Evolutionary conservation across 257 asterid genomes (phyloP).

Genomic region (Lavandula angustifolia): DNA sequence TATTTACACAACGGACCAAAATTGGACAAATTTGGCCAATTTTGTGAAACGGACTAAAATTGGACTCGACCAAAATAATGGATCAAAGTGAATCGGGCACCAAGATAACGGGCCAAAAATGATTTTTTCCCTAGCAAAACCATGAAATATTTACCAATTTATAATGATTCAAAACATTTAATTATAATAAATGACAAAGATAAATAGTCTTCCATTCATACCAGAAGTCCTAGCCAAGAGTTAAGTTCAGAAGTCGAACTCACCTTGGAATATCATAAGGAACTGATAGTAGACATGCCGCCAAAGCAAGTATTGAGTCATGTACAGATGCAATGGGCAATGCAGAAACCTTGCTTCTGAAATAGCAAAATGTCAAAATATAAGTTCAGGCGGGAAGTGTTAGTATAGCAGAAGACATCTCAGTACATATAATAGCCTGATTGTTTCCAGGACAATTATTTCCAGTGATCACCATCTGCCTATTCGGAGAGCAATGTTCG

Average conservation of each 20-base stretch:
- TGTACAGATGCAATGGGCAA: constrained; percentile 74
- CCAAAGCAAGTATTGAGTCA: constrained; percentile 92
- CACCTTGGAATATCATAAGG: constrained; percentile 99
- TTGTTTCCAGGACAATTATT: constrained; percentile 1
- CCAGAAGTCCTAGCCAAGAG: constrained; percentile 16
- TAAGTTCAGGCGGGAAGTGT: not conserved
- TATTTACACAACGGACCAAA: too few species aligned
- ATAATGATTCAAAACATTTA: not conserved
- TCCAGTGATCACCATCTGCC: constrained; percentile 5
- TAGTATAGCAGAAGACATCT: constrained; percentile 13
- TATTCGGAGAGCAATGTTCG: constrained; percentile 10
- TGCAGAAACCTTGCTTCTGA: constrained; percentile 66
- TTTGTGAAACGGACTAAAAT: too few species aligned
- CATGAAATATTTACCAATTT: not conserved
- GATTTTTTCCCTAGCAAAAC: too few species aligned
- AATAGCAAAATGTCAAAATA: constrained; percentile 27
- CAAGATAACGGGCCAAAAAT: too few species aligned
- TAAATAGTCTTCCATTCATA: not conserved
- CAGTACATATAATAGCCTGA: constrained; percentile 11
- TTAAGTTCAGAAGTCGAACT: constrained; percentile 27
- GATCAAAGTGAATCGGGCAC: too few species aligned
- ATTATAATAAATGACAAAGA: too few species aligned
- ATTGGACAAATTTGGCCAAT: too few species aligned
- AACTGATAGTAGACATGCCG: constrained; percentile 88
- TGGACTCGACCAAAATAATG: too few species aligned